These are phyloP conservation scores for Boehmeria nivea DNA, from an alignment of 306 rosid species.

Conservation along the genomic window DNA sequence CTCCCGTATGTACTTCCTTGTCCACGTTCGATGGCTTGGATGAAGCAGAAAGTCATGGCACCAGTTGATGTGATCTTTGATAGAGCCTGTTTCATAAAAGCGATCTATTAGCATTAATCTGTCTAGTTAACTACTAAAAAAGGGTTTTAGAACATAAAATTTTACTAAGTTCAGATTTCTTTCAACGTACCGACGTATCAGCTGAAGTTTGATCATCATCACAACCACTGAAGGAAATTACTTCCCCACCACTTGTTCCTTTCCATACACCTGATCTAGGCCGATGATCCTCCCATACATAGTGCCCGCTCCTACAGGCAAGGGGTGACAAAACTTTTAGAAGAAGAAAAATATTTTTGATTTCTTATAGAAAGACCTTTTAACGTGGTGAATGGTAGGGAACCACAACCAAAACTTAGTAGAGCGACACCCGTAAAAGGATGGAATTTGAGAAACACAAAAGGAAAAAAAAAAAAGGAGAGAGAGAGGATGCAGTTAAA, in stretches of 20 bases:
- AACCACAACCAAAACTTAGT: too few relatives aligned
- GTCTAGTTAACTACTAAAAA: background rate
- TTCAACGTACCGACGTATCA: conserved; percentile 81
- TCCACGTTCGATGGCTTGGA: conserved; percentile 88
- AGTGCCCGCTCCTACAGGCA: conserved; percentile 62
- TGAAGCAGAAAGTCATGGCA: conserved; percentile 95
- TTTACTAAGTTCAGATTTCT: background rate
- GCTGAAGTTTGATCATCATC: conserved; percentile 93
- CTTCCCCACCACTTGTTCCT: conserved; percentile 95
- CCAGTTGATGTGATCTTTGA: conserved; percentile 94
- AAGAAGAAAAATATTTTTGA: too few relatives aligned
- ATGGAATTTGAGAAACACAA: too few relatives aligned
- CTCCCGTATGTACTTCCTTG: conserved; percentile 76
- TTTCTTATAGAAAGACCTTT: too few relatives aligned
- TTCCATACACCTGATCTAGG: conserved; percentile 90
- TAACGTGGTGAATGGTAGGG: too few relatives aligned
- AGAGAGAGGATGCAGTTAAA: too few relatives aligned
- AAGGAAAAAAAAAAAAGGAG: too few relatives aligned
- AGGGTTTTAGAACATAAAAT: too few relatives aligned
- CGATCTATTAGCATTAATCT: background rate
- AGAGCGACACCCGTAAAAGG: too few relatives aligned
- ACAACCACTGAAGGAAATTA: conserved; percentile 85
- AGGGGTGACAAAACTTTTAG: background rate
- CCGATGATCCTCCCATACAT: conserved; percentile 95
- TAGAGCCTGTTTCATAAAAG: conserved; percentile 60